Evolutionary conservation across 148 eudicot species (phyloP).

Genomic region (Cornus kousa): DNA sequence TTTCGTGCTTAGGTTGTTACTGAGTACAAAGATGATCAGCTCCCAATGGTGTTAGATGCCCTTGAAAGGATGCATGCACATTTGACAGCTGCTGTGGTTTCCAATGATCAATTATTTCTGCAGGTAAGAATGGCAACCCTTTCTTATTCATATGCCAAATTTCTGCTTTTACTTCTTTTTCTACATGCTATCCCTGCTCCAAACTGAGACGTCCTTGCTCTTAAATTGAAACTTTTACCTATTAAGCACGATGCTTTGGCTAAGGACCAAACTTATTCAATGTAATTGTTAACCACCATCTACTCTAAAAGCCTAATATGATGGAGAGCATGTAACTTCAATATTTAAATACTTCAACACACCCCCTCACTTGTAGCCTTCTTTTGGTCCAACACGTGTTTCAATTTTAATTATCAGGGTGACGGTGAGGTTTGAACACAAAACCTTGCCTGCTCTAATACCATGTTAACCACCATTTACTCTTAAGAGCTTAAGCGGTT

Average conservation of each 20-base stretch:
- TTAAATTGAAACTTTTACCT: background rate
- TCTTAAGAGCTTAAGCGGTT: no score
- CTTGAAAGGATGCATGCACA: conserved; percentile 97
- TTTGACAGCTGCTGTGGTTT: conserved; percentile 94
- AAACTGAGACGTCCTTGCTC: background rate
- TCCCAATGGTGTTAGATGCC: conserved; percentile 71
- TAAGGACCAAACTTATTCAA: background rate
- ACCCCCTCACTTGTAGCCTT: no score
- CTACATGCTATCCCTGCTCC: background rate
- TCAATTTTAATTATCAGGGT: no score
- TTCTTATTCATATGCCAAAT: background rate
- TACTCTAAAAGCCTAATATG: no score
- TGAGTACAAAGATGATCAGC: conserved; percentile 75
- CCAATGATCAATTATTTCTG: conserved; percentile 67
- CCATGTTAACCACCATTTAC: no score
- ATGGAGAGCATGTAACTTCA: no score
- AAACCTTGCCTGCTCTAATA: no score
- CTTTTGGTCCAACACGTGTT: no score
- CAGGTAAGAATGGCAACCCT: conserved; percentile 47
- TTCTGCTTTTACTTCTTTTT: background rate
- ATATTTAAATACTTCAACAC: no score
- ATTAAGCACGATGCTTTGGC: background rate
- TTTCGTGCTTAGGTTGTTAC: conserved; percentile 58
- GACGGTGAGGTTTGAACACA: no score
- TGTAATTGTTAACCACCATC: background rate